phyloP scores from a whole-genome alignment of 257 asterid species.

The Asclepias syriaca region DNA sequence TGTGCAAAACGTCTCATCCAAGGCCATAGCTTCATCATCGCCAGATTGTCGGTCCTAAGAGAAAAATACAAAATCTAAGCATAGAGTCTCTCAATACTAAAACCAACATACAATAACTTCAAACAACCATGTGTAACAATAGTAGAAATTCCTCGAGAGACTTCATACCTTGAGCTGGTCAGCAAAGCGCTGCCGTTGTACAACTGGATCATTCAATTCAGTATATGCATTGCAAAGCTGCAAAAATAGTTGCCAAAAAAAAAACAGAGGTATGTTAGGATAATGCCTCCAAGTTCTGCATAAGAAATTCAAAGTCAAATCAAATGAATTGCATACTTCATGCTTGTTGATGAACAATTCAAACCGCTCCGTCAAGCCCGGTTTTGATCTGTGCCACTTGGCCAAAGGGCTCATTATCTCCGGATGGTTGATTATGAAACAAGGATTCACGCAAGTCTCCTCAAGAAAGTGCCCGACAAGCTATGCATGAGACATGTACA shows the following conservation, averaged over 20 bases:
- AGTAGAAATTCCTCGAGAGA: not conserved
- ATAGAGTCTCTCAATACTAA: not conserved
- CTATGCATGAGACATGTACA: constrained; percentile 21
- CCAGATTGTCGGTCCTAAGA: constrained; percentile 90
- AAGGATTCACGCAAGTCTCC: constrained; percentile 70
- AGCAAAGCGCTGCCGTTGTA: constrained; percentile 90
- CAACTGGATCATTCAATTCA: constrained; percentile 91
- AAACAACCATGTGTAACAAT: not conserved
- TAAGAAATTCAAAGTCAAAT: not conserved
- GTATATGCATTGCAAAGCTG: constrained; percentile 96
- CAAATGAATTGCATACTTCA: constrained; percentile 40
- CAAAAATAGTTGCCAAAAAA: constrained; percentile 1
- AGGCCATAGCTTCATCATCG: constrained; percentile 97
- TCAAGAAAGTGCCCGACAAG: constrained; percentile 92
- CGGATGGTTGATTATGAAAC: constrained; percentile 87
- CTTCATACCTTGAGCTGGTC: constrained; percentile 81
- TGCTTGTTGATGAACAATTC: constrained; percentile 88
- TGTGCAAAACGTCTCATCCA: constrained; percentile 77
- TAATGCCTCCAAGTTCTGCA: not conserved
- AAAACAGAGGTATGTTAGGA: not conserved
- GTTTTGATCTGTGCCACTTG: constrained; percentile 87
- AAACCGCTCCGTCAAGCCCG: constrained; percentile 79
- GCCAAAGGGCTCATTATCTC: constrained; percentile 95
- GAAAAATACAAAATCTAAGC: not conserved
- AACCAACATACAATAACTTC: not conserved